A percentile compares a stretch with the other conserved stretches of the same genome.
phyloP scores from a whole-genome alignment of 202 grass and related monocot species.

The Saccharum hybrid region DNA sequence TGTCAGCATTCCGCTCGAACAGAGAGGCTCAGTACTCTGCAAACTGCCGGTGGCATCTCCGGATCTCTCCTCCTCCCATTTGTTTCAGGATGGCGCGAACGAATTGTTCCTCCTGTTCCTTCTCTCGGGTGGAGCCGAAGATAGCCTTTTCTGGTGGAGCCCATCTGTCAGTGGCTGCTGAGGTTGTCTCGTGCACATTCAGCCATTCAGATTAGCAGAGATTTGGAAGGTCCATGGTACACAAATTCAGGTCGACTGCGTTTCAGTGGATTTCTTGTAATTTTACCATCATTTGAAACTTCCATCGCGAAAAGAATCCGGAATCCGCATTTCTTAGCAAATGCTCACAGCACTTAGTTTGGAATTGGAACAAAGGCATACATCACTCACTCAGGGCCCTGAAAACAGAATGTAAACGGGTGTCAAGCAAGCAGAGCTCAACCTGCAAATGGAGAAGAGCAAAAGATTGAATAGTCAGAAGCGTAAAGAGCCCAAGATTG shows the following conservation, averaged over 20 bases:
- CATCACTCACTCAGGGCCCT: slow-evolving; percentile 1
- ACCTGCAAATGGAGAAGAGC: slow-evolving; percentile 20
- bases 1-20: slow-evolving; percentile 20
- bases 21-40: slow-evolving; percentile 1
- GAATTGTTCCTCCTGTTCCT: neutral
- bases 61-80: neutral
- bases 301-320: neutral
- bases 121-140: neutral
- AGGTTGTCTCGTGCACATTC: neutral
- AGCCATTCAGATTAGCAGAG: neutral
- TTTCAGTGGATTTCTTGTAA: neutral
- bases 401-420: slow-evolving; percentile 14
- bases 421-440: slow-evolving; percentile 34
- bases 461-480: neutral
- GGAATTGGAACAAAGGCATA: slow-evolving; percentile 17
- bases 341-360: neutral
- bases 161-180: neutral
- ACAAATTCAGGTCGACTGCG: neutral
- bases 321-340: neutral
- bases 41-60: neutral
- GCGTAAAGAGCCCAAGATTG: neutral
- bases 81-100: slow-evolving; percentile 22
- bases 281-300: slow-evolving; percentile 5
- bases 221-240: neutral
- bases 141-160: neutral